Evolutionary conservation across 306 rosid genomes (phyloP).

Genomic region (Vigna reflexopilosa): DNA sequence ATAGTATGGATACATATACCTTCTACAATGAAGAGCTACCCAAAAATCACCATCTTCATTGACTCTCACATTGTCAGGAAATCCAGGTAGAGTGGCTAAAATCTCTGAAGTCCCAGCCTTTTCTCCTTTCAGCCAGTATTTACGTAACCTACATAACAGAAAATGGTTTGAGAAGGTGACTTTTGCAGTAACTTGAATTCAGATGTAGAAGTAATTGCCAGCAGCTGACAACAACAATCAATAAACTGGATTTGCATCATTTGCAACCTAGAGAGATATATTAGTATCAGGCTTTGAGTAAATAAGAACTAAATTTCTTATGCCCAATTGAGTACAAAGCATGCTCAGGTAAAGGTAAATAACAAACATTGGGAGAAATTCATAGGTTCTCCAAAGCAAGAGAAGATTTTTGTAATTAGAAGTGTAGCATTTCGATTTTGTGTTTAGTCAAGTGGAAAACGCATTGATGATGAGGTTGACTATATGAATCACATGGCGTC

Average conservation of each 20-base stretch:
- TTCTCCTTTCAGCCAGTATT: constrained; percentile 90
- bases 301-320: background rate
- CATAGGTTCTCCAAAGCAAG: background rate
- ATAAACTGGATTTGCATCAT: constrained; percentile 18
- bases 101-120: constrained; percentile 83
- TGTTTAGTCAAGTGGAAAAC: background rate
- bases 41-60: constrained; percentile 88
- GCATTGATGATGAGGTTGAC: background rate
- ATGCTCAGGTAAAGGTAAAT: constrained; percentile 21
- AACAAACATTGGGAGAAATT: constrained; percentile 1
- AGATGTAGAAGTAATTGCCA: constrained; percentile 3
- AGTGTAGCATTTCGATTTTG: background rate
- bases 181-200: constrained; percentile 18
- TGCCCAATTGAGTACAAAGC: background rate
- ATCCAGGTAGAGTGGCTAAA: constrained; percentile 81
- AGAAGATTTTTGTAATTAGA: background rate
- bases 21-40: constrained; percentile 79
- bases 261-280: background rate
- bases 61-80: constrained; percentile 86
- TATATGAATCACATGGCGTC: no score
- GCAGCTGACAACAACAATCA: constrained; percentile 1
- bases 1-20: constrained; percentile 48
- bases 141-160: constrained; percentile 59
- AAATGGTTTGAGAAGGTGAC: constrained; percentile 10
- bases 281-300: background rate